A percentile compares a stretch with the other conserved stretches of the same genome.
phyloP scores from a whole-genome alignment of 73 alveolate species.

The Tetrahymena borealis region DNA sequence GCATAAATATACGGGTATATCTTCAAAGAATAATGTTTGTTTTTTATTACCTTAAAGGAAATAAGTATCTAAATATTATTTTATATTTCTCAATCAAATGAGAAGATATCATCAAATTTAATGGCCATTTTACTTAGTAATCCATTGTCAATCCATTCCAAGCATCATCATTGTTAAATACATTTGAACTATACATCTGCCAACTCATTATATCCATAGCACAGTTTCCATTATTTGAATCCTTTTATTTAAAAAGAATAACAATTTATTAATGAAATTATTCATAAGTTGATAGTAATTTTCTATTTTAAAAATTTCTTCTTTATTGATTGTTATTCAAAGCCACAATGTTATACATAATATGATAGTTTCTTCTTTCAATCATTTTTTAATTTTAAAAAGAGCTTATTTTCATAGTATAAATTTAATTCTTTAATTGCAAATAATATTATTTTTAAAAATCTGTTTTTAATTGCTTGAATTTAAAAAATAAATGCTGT shows the following conservation, averaged over 20 bases:
- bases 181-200: not conserved
- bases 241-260: not conserved
- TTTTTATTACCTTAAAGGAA: not conserved
- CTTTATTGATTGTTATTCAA: no score
- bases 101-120: not conserved
- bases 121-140: not conserved
- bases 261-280: no score
- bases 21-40: not conserved
- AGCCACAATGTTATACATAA: no score
- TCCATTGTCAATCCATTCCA: not conserved
- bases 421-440: no score
- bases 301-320: no score
- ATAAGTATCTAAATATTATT: not conserved
- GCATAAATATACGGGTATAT: not conserved
- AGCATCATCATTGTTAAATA: not conserved
- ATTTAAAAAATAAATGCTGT: no score
- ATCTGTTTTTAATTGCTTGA: no score
- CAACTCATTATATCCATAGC: not conserved
- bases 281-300: no score
- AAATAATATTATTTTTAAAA: no score
- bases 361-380: no score
- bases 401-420: no score
- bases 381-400: no score
- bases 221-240: not conserved
- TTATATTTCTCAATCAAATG: not conserved